Evolutionary conservation across 2,329 filamentous ascomycete species (phyloP).

Genomic region (Ambrosiella cleistominuta): DNA sequence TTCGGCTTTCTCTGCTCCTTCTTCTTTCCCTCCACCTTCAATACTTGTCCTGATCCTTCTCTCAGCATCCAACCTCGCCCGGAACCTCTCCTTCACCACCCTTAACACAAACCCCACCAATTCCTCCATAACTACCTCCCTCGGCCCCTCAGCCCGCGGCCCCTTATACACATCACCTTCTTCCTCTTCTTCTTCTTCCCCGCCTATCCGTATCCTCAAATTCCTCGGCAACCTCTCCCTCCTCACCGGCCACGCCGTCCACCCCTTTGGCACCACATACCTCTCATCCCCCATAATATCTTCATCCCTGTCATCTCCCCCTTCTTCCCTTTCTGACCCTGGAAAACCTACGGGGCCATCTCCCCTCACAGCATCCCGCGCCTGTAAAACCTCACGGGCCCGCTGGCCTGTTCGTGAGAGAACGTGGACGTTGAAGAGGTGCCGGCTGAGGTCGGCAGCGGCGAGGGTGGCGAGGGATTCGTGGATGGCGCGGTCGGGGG

Average conservation of each 20-base stretch:
- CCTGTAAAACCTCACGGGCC: constrained; percentile 14
- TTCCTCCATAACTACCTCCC: constrained; percentile 8
- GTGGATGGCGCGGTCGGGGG: constrained; percentile 43
- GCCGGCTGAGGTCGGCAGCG: constrained; percentile 50
- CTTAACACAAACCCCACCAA: constrained; percentile 6
- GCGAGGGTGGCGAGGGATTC: constrained; percentile 44
- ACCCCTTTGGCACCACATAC: constrained; percentile 35
- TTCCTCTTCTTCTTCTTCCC: not conserved
- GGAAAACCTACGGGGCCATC: not conserved
- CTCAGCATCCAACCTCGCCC: not conserved
- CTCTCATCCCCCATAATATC: constrained; percentile 6
- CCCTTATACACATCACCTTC: not conserved
- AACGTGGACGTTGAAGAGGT: constrained; percentile 63
- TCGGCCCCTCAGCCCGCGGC: not conserved
- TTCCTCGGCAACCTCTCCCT: constrained; percentile 37
- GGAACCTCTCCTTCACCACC: constrained; percentile 7
- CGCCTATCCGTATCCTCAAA: constrained; percentile 1
- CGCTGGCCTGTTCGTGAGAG: constrained; percentile 30
- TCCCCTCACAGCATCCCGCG: constrained; percentile 15
- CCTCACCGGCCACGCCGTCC: constrained; percentile 75
- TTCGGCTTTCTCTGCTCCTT: not conserved
- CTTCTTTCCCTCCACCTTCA: not conserved
- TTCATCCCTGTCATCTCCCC: not conserved
- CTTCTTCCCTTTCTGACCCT: not conserved
- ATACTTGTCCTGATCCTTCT: not conserved